phyloP scores from a whole-genome alignment of 208 protist genomes.

The Leishmania major region DNA sequence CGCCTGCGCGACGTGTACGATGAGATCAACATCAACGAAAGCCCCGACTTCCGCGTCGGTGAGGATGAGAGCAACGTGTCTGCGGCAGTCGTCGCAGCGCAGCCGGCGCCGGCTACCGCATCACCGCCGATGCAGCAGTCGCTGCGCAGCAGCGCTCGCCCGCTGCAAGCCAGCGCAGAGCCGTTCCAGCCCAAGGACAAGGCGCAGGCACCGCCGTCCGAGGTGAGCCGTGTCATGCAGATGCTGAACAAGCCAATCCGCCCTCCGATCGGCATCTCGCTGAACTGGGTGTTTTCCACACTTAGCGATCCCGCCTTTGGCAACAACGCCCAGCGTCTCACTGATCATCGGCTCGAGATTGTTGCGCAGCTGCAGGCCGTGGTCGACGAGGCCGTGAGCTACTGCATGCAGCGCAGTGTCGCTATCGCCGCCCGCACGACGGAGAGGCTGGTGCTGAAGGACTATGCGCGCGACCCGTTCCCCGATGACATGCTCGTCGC shows the following conservation, averaged over 20 bases:
- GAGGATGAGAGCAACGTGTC: constrained; percentile 41
- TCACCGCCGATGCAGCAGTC: constrained; percentile 22
- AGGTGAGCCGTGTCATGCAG: constrained; percentile 31
- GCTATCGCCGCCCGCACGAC: constrained; percentile 95
- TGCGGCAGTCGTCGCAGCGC: constrained; percentile 13
- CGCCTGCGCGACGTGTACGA: constrained; percentile 63
- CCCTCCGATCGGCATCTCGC: constrained; percentile 55
- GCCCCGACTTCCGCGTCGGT: constrained; percentile 81
- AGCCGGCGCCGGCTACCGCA: constrained; percentile 13
- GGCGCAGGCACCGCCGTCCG: constrained; percentile 14
- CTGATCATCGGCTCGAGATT: constrained; percentile 43
- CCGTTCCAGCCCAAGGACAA: constrained; percentile 86
- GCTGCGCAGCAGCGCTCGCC: constrained; percentile 31
- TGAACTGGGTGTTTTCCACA: constrained; percentile 51
- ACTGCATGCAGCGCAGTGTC: constrained; percentile 92
- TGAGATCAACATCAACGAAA: constrained; percentile 68
- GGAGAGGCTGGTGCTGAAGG: constrained; percentile 94
- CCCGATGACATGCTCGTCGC: constrained; percentile 52
- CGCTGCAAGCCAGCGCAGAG: constrained; percentile 83
- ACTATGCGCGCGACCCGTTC: constrained; percentile 96
- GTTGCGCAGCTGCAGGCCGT: constrained; percentile 79
- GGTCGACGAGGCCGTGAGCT: constrained; percentile 86
- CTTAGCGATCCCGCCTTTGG: constrained; percentile 38
- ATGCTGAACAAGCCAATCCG: constrained; percentile 36
- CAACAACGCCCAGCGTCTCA: constrained; percentile 20